phyloP scores from a whole-genome alignment of 139 green algal species.

The Chlorella sp. region DNA sequence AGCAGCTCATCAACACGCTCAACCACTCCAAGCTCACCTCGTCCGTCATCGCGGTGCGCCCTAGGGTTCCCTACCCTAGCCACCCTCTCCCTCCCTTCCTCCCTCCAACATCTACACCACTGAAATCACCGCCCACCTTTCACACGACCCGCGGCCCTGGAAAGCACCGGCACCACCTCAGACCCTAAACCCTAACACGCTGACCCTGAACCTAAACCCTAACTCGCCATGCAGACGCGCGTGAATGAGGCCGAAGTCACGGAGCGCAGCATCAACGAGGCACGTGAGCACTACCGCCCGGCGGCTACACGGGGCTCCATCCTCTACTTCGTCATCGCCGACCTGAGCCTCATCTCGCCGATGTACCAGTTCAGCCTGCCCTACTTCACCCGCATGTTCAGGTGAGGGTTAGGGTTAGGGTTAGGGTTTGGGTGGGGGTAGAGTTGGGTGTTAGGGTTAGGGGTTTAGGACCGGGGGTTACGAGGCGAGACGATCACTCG shows the following conservation, averaged over 20 bases:
- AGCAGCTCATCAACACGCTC: slow-evolving; percentile 83
- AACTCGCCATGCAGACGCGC: slow-evolving; percentile 50
- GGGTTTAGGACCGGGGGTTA: no score
- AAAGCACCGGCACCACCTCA: no score
- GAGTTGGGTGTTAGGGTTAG: no score
- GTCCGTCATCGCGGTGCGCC: slow-evolving; percentile 54
- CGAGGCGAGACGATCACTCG: no score
- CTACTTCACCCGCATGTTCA: slow-evolving; percentile 75
- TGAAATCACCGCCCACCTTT: neutral
- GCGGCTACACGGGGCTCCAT: slow-evolving; percentile 60
- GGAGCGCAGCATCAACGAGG: slow-evolving; percentile 71
- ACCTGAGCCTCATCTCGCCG: slow-evolving; percentile 67
- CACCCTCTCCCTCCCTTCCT: no score
- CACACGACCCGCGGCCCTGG: no score
- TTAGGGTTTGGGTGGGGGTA: no score
- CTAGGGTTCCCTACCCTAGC: no score
- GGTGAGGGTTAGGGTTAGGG: no score
- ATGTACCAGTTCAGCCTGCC: slow-evolving; percentile 76
- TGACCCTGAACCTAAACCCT: no score
- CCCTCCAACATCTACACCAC: neutral
- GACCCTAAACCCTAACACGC: no score
- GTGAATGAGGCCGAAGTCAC: slow-evolving; percentile 79
- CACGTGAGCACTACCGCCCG: slow-evolving; percentile 68
- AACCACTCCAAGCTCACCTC: slow-evolving; percentile 81
- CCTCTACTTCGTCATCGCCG: slow-evolving; percentile 75